These are phyloP conservation scores for Davidsoniella neocaledoniae DNA, from an alignment of 2,329 filamentous ascomycete genomes.

Conservation along the genomic window DNA sequence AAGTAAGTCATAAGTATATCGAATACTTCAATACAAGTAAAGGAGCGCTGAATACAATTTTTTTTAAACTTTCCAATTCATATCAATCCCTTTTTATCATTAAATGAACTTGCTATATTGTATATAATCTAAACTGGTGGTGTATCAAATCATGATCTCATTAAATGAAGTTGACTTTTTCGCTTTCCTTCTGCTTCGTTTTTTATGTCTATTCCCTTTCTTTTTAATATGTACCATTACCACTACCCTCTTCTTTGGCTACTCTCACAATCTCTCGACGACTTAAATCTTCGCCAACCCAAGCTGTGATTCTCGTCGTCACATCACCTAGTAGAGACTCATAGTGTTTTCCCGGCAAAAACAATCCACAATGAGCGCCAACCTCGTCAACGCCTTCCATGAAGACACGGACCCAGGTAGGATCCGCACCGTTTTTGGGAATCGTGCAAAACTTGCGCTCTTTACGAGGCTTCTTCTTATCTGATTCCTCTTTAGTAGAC, in stretches of 20 bases:
- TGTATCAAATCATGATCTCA: too few species aligned
- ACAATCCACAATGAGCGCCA: conserved; percentile 68
- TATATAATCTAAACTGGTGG: too few species aligned
- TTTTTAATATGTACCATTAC: neutral
- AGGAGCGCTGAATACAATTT: too few species aligned
- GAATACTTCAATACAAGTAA: too few species aligned
- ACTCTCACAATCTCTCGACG: conserved; percentile 20
- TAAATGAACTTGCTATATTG: too few species aligned
- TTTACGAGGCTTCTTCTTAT: conserved; percentile 25
- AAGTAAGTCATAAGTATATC: too few species aligned
- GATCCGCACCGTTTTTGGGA: conserved; percentile 42
- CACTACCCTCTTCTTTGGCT: neutral
- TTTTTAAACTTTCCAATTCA: too few species aligned
- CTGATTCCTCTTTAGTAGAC: neutral
- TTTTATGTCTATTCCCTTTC: neutral
- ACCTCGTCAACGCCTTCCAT: conserved; percentile 80
- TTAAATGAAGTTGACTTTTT: too few species aligned
- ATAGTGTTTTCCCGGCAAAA: conserved; percentile 57
- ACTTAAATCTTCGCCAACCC: conserved; percentile 48
- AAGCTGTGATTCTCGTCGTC: conserved; percentile 45
- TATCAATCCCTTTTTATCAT: too few species aligned
- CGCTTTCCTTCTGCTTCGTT: neutral
- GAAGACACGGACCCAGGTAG: conserved; percentile 59
- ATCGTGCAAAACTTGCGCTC: conserved; percentile 67
- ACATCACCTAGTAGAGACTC: conserved; percentile 63